Conservation (phyloP, 2,329 filamentous ascomycete genomes). For the Hymenoscyphus occultus region DNA sequence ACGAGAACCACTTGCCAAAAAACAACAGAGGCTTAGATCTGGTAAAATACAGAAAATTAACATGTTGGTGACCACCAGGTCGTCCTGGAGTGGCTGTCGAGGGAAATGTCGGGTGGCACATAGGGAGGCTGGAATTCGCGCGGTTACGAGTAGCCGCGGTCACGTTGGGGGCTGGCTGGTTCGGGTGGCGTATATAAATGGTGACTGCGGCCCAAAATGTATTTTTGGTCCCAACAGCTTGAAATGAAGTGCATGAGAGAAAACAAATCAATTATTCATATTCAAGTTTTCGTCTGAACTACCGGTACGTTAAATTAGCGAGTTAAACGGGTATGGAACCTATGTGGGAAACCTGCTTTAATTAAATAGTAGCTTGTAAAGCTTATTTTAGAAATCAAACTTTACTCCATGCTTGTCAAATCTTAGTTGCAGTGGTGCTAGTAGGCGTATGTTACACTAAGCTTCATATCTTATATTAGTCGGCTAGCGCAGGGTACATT, state of each 20-base stretch:
- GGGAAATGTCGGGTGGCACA: constrained; percentile 1
- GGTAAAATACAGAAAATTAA: neutral
- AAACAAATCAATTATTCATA: neutral
- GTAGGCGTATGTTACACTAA: neutral
- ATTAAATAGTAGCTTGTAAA: neutral
- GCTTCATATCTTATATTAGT: neutral
- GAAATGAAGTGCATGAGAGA: neutral
- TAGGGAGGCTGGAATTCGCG: neutral
- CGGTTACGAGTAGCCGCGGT: neutral
- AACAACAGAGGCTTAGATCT: neutral
- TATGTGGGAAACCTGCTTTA: neutral
- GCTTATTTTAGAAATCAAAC: neutral
- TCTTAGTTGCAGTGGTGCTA: neutral
- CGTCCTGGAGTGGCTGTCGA: neutral
- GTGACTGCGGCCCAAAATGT: neutral
- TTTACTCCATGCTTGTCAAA: neutral
- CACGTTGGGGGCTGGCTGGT: neutral
- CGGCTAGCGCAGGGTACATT: neutral
- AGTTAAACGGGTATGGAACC: too few relatives aligned
- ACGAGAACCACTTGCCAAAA: neutral
- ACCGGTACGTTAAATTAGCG: too few relatives aligned
- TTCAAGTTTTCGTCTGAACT: too few relatives aligned
- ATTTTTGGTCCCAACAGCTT: neutral
- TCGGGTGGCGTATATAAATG: neutral
- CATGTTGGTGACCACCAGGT: neutral